phyloP scores from a whole-genome alignment of 164 flowering plant genomes.

The Piper betle region DNA sequence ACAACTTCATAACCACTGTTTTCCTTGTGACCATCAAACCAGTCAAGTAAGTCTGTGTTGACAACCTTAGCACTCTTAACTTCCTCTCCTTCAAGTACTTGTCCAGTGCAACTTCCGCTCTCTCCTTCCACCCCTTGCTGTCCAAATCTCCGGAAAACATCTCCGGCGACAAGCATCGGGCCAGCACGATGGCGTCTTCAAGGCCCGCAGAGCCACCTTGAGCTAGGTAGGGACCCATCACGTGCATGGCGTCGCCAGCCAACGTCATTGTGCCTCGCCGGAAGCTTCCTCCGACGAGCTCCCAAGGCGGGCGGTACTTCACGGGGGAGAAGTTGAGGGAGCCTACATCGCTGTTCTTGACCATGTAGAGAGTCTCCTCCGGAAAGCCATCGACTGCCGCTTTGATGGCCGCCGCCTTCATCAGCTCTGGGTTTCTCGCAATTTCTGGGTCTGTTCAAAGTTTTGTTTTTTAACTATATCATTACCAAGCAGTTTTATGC shows the following conservation, averaged over 20 bases:
- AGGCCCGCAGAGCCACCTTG: constrained; percentile 28
- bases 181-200: constrained; percentile 32
- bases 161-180: constrained; percentile 16
- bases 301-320: constrained; percentile 24
- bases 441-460: constrained; percentile 14
- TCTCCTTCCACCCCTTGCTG: not conserved
- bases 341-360: constrained; percentile 12
- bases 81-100: constrained; percentile 19
- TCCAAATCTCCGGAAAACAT: not conserved
- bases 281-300: constrained; percentile 12
- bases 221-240: constrained; percentile 29
- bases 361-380: constrained; percentile 12
- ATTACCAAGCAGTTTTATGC: too few species aligned
- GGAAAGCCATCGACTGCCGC: constrained; percentile 12
- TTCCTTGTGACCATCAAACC: constrained; percentile 7
- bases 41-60: constrained; percentile 14
- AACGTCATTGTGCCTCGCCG: constrained; percentile 18
- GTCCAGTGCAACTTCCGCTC: constrained; percentile 12
- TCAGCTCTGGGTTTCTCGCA: constrained; percentile 10
- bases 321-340: constrained; percentile 9
- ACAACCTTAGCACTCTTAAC: constrained; percentile 14
- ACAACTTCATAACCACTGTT: constrained; percentile 5
- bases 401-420: constrained; percentile 10
- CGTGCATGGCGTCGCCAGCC: constrained; percentile 38
- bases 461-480: too few species aligned